Base-by-base conservation (phyloP, 2,329 filamentous ascomycete genomes). In the Colletotrichum filicis region DNA sequence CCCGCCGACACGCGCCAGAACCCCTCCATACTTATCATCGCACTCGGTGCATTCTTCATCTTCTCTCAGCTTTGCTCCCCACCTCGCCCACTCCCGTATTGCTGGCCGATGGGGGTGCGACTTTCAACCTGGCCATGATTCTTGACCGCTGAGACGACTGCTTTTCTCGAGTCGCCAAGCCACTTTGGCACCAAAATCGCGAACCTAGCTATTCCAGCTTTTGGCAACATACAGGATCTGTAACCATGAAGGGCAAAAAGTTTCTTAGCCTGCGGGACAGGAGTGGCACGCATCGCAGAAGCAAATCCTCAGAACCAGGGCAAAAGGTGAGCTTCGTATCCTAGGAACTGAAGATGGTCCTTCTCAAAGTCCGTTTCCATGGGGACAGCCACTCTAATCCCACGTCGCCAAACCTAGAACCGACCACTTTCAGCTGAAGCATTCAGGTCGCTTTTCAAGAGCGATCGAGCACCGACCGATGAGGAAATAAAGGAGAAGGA, bases 201-300 rank as follows among this genome's bases (percentile, higher is more conserved):
- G 9, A 66, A 66, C 46, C 16, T 30, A 24, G 24, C 57, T 42
- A 58, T 8, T 8, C 24, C 55, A 28, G 28, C 55, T 69, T 58
- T 62, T 19, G 59, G 58, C 53, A 22, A 37, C 69, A 60, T 26
- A 30, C 24, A 11, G 56, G 28, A 30, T 24, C 35, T 65, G 75
- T 74, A 79, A 86, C 76, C 79, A 90, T 90, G 86, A 90, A 88
- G 82, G 82, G 86, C 75, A 91, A 89, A 79, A 91, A 92, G 78
- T 92, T 95, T 80, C 90, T 94, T 73, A 93, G 90, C 81, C 87
- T 92, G 76, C 90, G 92, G 76, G 93, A 94, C 78, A 94, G 90
- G 83, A 87, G 86, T 80, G 86, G 84, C 73, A 76, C 80, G 49
- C 87, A 90, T 76, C 85, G 84, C 71, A 87, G 89, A 73, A 87